A percentile compares a stretch with the other conserved stretches of the same genome.
Conservation (phyloP, 352 stramenopile genomes). For the Globisporangium lucens region DNA sequence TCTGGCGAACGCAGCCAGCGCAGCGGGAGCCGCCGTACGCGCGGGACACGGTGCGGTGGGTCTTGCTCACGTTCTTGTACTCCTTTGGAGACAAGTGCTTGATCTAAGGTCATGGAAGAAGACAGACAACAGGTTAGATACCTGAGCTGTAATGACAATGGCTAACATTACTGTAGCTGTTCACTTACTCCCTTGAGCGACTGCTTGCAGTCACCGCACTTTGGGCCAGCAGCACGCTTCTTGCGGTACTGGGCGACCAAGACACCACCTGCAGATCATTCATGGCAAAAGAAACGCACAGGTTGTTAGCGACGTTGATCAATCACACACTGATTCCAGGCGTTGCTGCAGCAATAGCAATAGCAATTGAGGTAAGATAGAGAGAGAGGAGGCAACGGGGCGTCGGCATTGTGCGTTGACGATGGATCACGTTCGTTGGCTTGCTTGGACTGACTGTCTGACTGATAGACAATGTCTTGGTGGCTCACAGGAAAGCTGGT, state of each 20-base stretch:
- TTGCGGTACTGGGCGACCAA: constrained; percentile 93
- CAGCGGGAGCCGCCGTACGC: constrained; percentile 96
- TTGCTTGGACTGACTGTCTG: neutral
- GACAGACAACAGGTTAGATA: constrained; percentile 10
- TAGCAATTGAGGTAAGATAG: neutral
- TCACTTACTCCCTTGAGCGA: constrained; percentile 67
- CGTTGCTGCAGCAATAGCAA: neutral
- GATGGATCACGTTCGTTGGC: neutral
- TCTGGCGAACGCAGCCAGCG: constrained; percentile 91
- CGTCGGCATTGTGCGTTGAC: neutral
- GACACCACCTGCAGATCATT: constrained; percentile 65
- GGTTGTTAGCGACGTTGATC: neutral
- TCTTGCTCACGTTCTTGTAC: constrained; percentile 82
- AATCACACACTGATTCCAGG: neutral
- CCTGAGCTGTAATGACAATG: neutral
- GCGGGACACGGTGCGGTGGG: constrained; percentile 94
- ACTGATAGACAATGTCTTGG: neutral
- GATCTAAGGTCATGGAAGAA: constrained; percentile 51
- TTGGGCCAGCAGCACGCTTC: constrained; percentile 93
- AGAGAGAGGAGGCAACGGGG: neutral
- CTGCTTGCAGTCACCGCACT: constrained; percentile 97
- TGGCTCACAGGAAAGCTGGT: neutral
- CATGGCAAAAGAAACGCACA: neutral
- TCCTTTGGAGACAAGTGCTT: constrained; percentile 72
- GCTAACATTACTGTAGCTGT: neutral